phyloP scores from a whole-genome alignment of 768 basidiomycete genomes.

The Suillus subluteus region DNA sequence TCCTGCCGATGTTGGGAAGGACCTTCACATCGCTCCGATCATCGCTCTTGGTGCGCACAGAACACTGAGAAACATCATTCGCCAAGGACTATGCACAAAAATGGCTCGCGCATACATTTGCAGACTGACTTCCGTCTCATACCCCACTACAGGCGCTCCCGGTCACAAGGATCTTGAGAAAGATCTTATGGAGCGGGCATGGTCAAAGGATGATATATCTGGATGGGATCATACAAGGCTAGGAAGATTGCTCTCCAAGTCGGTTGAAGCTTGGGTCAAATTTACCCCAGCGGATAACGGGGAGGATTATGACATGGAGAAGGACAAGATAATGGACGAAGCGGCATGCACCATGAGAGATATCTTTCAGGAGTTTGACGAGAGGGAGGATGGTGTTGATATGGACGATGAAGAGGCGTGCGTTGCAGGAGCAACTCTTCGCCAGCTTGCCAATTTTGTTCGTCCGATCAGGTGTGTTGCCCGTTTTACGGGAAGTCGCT shows the following conservation, averaged over 20 bases:
- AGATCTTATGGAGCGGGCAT: conserved; percentile 72
- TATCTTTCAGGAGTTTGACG: conserved; percentile 72
- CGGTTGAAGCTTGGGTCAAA: conserved; percentile 63
- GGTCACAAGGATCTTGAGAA: conserved; percentile 61
- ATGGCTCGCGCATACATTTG: conserved; percentile 71
- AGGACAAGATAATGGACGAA: conserved; percentile 68
- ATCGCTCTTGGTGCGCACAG: conserved; percentile 63
- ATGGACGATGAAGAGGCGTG: conserved; percentile 72
- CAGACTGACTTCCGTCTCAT: conserved; percentile 52
- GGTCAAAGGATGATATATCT: conserved; percentile 68
- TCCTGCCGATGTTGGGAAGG: conserved; percentile 28
- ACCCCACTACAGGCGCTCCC: conserved; percentile 63
- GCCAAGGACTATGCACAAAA: conserved; percentile 60
- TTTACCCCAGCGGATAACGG: conserved; percentile 31
- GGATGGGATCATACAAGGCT: conserved; percentile 70
- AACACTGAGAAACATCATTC: conserved; percentile 64
- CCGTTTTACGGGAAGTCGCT: neutral
- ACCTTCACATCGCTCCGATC: conserved; percentile 35
- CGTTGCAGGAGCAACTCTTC: conserved; percentile 65
- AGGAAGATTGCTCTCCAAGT: conserved; percentile 55
- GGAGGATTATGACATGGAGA: conserved; percentile 36
- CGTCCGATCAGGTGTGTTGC: conserved; percentile 55
- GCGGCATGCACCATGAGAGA: conserved; percentile 72
- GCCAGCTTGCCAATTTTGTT: conserved; percentile 61
- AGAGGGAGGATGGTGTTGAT: conserved; percentile 55